phyloP scores from a whole-genome alignment of 768 basidiomycete species.

The Phylloporus sp. region DNA sequence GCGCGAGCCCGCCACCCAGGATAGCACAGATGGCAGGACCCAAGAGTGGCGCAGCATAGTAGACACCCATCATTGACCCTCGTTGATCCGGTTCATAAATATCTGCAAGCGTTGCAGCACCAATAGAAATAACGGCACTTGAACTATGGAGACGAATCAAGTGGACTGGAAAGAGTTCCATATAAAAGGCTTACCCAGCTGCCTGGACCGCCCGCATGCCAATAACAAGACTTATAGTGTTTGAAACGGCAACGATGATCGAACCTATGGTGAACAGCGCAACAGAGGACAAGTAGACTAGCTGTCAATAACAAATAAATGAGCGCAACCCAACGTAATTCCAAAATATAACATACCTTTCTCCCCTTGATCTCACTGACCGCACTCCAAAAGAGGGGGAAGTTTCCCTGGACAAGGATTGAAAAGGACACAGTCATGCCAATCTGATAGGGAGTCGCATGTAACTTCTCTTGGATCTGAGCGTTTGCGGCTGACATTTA shows the following conservation, averaged over 20 bases:
- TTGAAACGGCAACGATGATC: constrained; percentile 54
- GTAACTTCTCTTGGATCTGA: constrained; percentile 58
- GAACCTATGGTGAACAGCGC: constrained; percentile 53
- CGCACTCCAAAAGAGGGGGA: constrained; percentile 34
- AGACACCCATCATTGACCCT: constrained; percentile 78
- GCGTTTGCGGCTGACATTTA: constrained; percentile 55
- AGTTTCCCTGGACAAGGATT: constrained; percentile 64
- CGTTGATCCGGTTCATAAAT: constrained; percentile 73
- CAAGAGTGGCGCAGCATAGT: constrained; percentile 75
- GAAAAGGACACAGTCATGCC: constrained; percentile 68
- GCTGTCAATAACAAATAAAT: constrained; percentile 25
- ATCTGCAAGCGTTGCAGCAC: constrained; percentile 70
- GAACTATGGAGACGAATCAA: constrained; percentile 36
- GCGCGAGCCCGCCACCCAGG: constrained; percentile 65
- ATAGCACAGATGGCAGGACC: constrained; percentile 69
- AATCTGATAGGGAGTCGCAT: constrained; percentile 58
- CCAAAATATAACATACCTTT: constrained; percentile 41
- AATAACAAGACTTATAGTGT: constrained; percentile 55
- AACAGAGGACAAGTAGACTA: constrained; percentile 54
- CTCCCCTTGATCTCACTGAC: constrained; percentile 61
- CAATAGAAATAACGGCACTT: constrained; percentile 68
- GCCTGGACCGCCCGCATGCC: constrained; percentile 68
- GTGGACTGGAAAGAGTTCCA: neutral
- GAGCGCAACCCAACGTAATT: neutral
- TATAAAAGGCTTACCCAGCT: constrained; percentile 43